phyloP scores from a whole-genome alignment of 306 rosid genomes.

The Adenanthera pavonina region DNA sequence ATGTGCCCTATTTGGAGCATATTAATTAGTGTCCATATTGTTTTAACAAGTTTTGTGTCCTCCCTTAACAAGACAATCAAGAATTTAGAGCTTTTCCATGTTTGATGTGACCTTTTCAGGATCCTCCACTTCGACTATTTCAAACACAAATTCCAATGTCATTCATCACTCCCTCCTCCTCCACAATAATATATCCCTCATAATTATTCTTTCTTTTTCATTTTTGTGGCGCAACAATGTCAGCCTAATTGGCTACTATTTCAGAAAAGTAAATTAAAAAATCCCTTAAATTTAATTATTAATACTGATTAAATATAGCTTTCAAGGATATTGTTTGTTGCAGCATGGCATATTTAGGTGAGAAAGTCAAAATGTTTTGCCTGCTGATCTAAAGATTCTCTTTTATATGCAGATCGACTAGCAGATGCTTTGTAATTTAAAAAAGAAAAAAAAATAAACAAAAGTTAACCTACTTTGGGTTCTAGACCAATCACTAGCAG shows the following conservation, averaged over 20 bases:
- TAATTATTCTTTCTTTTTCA: neutral
- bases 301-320: neutral
- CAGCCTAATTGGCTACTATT: neutral
- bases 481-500: constrained; percentile 34
- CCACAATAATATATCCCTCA: neutral
- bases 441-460: neutral
- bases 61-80: constrained; percentile 65
- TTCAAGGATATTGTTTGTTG: neutral
- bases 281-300: neutral
- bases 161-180: neutral
- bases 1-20: constrained; percentile 45
- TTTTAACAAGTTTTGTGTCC: constrained; percentile 49
- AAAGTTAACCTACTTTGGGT: neutral
- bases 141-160: constrained; percentile 51
- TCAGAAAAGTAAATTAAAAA: neutral
- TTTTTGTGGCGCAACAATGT: neutral
- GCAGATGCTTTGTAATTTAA: constrained; percentile 9
- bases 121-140: constrained; percentile 57
- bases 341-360: constrained; percentile 1
- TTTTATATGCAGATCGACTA: neutral
- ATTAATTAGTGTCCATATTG: constrained; percentile 30
- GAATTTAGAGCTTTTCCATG: constrained; percentile 51
- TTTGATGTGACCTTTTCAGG: constrained; percentile 62
- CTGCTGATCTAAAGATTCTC: neutral
- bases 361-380: neutral